Conservation (phyloP, 2,329 filamentous ascomycete genomes). For the Xylariaceae sp. region DNA sequence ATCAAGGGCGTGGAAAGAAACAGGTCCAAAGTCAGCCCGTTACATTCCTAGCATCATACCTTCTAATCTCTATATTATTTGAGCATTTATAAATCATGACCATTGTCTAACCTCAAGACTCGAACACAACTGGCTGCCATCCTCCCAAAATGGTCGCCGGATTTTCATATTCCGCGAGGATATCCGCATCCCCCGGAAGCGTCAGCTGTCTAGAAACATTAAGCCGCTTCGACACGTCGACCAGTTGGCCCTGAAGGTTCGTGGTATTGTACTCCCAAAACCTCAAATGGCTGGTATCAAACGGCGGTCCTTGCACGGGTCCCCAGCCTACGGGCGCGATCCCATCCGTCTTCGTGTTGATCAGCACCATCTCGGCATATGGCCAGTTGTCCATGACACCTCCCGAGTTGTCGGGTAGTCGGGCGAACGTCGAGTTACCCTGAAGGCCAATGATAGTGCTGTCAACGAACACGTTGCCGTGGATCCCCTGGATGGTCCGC, state of each 20-base stretch:
- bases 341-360: constrained; percentile 10
- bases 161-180: constrained; percentile 5
- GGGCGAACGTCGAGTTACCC: constrained; percentile 11
- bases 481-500: constrained; percentile 15
- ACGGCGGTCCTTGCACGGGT: constrained; percentile 13
- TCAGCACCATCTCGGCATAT: constrained; percentile 15
- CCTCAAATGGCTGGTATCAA: constrained; percentile 11
- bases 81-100: background rate
- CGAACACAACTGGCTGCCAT: constrained; percentile 11
- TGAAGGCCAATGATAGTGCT: constrained; percentile 11
- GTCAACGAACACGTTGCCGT: constrained; percentile 16
- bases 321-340: constrained; percentile 15
- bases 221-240: constrained; percentile 9
- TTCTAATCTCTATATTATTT: background rate
- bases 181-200: background rate
- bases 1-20: no score
- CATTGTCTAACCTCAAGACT: background rate
- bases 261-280: constrained; percentile 19
- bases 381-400: constrained; percentile 19
- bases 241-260: constrained; percentile 3
- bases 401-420: constrained; percentile 13
- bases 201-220: constrained; percentile 13
- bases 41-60: background rate
- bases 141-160: constrained; percentile 12
- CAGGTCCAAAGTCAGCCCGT: no score